Base-by-base conservation (phyloP, 129 eudicot species). In the Escallonia rubra region DNA sequence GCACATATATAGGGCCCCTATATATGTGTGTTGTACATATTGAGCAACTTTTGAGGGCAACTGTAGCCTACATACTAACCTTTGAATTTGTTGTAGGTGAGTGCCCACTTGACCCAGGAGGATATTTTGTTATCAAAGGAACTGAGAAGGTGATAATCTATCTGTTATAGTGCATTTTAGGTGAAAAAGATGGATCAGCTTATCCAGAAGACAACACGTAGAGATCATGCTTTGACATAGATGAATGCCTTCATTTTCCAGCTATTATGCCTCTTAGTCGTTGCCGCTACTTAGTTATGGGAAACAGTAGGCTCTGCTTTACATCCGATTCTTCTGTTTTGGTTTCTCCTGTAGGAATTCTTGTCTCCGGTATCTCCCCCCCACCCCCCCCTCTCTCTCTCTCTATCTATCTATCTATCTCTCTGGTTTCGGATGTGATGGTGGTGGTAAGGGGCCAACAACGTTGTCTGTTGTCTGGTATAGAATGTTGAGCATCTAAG, bases 31-130 rank as follows among this genome's bases (percentile, higher is more conserved):
- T 41, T 38, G 43, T 72, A 54, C 46, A 43, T 47, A 54, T 43
- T 67, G 34, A 23, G 34, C 45, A 47, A 47, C 39, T 56, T 63
- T 63, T 14, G 14, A 70, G 40, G 8, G 59, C 66, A 39, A n/a
- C 44, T 53, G 7, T 4, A 2, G 4, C 45, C 40, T 7, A 12
- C n/a, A 11, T 39, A 43, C 69, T 65, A 42, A 48, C 43, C 10
- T 6, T 66, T 58, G 39, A 10, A 38, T 41, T 68, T 71, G 43
- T 40, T 44, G 23, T 67, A 91, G 97, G 98, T 68, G 99, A 94
- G 80, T 94, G 99, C 79, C 99, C 99, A 59, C 96, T 94, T 72
- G 99, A 94, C 74, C 99, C 99, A 14, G 99, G 99, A 72, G 99
- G 99, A 63, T 94, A 94, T 76, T 94, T 94, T 78, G 63, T 94